Base-by-base conservation (phyloP, 805 yeast genomes). In the Kuraishia piskuri region DNA sequence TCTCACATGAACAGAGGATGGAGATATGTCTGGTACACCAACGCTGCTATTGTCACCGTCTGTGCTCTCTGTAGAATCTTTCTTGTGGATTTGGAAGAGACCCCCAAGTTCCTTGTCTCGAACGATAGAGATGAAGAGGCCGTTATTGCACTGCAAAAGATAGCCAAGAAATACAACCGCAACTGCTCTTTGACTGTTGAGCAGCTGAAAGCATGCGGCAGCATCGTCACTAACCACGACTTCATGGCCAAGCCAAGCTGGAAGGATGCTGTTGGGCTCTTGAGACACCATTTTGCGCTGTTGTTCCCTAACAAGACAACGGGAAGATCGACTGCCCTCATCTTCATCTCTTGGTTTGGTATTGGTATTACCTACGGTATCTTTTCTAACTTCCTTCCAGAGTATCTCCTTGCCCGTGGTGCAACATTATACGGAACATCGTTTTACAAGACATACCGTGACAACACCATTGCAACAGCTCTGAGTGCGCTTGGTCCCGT, bases 351-450 rank as follows among this genome's bases (percentile, higher is more conserved):
- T 0, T 83, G 87, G 88, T 74, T 78, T 6, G 64, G 79, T 48
- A 73, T 81, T 57, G 86, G 86, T 52, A 66, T 80, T 45, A 75
- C 83, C n/a, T 82, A 79, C 63, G 80, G 84, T 3, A 68, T 79
- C 44, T 82, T 76, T 64, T 74, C 75, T 60, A 79, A 80, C 47
- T 82, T 79, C 63, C 64, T 81, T 26, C 82, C 83, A 37, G 70
- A 72, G 46, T 82, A 74, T 60, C 70, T 82, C 53, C 74, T 76
- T 50, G 61, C 71, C 12, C 75, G 78, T 59, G 84, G 84, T 46
- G 80, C 75, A 49, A 65, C 69, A 49, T 74, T 77, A 25, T 65
- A 70, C 55, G 75, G 79, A 25, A 56, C 64, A 4, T 61, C 72
- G 4, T 63, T 69, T 3, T 65, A 62, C 51, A 66, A 73, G 23